Evolutionary conservation across 768 basidiomycete species (phyloP), one percentile per base, ranked within the genome.

Genomic region (Mycena belliarum): DNA sequence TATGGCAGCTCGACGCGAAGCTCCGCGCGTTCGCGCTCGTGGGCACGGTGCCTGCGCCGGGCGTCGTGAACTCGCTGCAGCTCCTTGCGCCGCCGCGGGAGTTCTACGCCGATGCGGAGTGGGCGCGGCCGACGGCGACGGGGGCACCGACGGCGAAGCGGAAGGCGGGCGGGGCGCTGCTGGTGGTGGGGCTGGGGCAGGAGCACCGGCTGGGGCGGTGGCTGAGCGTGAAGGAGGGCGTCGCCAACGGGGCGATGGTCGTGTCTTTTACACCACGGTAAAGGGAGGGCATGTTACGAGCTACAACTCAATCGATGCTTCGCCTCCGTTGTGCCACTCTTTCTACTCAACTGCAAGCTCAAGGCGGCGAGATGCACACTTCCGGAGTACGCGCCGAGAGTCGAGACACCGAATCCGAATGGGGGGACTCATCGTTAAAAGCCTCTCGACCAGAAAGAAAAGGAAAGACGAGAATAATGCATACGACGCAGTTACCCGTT

Each of bases 161-260:
- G 64, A 54, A 62, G 43, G 14, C 63, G 43, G 49, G 70, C 2
- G 64, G 70, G 44, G 68, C 76, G 50, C 73, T 95, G 52, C 69
- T 99, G 33, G 83, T 93, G 16, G 94, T 86, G 7, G 92, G 88
- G 11, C 69, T 93, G 18, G 91, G 90, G 2, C 91, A 95, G 69
- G 97, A 99, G 70, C 91, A 89, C 68, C 82, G 91, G 55, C 70
- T 96, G 33, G 96, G 97, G 2, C 79, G 97, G 61, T 99, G 97
- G 96, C 71, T 93, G 67, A 81, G 76, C 46, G 66, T 91, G 55
- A 91, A 89, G 69, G 87, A 85, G 28, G 89, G 89, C 1, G 85
- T 81, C 0, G 77, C 79, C 63, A 97, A 96, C 72, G 84, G 87
- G 8, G 81, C 89, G 2, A 65, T 90, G 28, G 84, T 94, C 25